These are phyloP conservation scores for Coniochaeta prunicola DNA, from an alignment of 2,329 filamentous ascomycete species.

Conservation along the genomic window DNA sequence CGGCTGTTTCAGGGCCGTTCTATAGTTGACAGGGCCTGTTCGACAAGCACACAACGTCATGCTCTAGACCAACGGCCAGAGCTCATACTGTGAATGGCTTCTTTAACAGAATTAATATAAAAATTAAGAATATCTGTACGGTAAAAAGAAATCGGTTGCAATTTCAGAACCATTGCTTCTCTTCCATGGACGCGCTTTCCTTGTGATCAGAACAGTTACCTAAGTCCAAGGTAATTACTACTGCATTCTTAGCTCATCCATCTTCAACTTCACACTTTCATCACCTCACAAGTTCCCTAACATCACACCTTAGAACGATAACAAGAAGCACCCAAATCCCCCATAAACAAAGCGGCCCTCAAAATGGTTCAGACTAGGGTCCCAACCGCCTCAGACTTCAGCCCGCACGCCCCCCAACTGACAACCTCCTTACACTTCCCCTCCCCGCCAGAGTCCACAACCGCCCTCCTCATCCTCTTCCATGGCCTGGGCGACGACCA, in stretches of 20 bases:
- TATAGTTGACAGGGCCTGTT: background rate
- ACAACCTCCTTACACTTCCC: constrained; percentile 41
- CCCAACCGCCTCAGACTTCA: constrained; percentile 43
- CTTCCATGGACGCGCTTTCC: no score
- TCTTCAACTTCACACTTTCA: background rate
- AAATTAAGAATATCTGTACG: no score
- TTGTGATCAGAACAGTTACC: no score
- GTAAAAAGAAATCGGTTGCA: no score
- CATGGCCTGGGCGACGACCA: constrained; percentile 79
- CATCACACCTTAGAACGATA: background rate
- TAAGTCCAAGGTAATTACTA: no score
- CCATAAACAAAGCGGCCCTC: background rate
- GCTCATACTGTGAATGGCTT: background rate
- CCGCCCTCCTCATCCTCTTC: constrained; percentile 71
- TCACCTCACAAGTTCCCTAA: background rate
- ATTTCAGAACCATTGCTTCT: no score
- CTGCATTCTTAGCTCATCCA: background rate
- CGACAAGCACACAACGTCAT: background rate
- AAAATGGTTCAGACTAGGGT: constrained; percentile 39
- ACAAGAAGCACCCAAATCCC: background rate
- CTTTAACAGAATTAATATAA: background rate
- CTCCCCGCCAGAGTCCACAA: constrained; percentile 52
- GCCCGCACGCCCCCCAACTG: constrained; percentile 31
- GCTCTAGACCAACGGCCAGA: background rate
- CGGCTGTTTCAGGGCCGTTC: background rate